These are phyloP conservation scores for Lophium mytilinum DNA, from an alignment of 495 filamentous ascomycete genomes.

Conservation along the genomic window DNA sequence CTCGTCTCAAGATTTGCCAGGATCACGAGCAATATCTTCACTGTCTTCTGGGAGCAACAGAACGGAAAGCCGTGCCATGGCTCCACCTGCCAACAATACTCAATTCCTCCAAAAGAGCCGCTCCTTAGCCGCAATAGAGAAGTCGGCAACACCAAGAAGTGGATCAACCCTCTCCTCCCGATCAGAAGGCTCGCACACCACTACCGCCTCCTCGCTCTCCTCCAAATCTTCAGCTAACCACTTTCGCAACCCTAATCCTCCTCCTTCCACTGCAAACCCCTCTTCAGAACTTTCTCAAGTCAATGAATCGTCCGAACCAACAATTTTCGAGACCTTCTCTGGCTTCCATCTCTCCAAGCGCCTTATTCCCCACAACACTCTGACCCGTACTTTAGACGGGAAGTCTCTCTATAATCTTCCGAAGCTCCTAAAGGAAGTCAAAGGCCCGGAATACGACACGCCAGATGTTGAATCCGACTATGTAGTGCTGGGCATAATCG, in stretches of 20 bases:
- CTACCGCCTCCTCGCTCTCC: conserved; percentile 5
- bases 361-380: conserved; percentile 69
- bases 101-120: conserved; percentile 7
- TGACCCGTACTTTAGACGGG: conserved; percentile 63
- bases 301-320: not conserved
- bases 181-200: conserved; percentile 7
- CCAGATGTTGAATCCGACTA: conserved; percentile 80
- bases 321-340: conserved; percentile 72
- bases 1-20: conserved; percentile 1
- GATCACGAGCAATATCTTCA: conserved; percentile 6
- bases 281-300: conserved; percentile 4
- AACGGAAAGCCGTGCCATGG: conserved; percentile 23
- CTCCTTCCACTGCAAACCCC: conserved; percentile 4
- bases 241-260: not conserved
- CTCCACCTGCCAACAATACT: not conserved
- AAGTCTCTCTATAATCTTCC: conserved; percentile 76
- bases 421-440: conserved; percentile 71
- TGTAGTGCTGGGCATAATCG: conserved; percentile 79
- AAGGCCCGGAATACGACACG: conserved; percentile 73
- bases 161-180: conserved; percentile 12
- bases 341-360: conserved; percentile 76
- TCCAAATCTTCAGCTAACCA: not conserved
- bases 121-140: conserved; percentile 8
- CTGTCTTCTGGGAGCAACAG: conserved; percentile 23
- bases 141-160: not conserved